Evolutionary conservation across 169 alveolate genomes (phyloP).

Genomic region (Miamiensis avidus): DNA sequence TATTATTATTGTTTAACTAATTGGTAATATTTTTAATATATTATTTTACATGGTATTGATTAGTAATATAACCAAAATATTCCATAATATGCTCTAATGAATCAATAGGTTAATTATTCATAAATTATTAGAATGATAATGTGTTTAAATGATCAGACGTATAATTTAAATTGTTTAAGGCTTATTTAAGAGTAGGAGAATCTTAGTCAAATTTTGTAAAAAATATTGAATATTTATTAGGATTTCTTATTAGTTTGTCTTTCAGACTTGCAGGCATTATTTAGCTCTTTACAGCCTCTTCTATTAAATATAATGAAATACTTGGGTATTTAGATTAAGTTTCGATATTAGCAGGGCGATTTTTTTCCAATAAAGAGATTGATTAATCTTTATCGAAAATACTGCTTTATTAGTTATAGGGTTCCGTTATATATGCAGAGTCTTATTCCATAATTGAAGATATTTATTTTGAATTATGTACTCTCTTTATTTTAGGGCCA

Average conservation of each 20-base stretch:
- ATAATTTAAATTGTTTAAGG: background rate
- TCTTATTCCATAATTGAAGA: background rate
- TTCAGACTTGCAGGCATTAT: background rate
- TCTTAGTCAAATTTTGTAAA: background rate
- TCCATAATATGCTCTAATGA: background rate
- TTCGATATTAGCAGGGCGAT: background rate
- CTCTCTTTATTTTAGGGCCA: too few relatives aligned
- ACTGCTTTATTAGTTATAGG: background rate
- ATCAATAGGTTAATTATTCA: background rate
- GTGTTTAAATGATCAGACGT: background rate
- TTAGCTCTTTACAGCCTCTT: background rate
- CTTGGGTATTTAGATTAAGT: background rate
- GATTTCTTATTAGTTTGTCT: background rate
- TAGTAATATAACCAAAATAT: background rate
- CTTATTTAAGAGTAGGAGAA: background rate
- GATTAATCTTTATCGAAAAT: too few relatives aligned
- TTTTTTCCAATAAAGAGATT: background rate
- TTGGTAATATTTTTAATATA: too few relatives aligned
- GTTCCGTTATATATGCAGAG: background rate
- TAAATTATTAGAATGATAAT: background rate
- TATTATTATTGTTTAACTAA: background rate
- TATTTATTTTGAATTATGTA: too few relatives aligned
- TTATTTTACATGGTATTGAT: background rate
- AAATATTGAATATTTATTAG: background rate
- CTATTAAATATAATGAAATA: background rate